Conservation (phyloP, 352 stramenopile species). For the Pythium diclinum region DNA sequence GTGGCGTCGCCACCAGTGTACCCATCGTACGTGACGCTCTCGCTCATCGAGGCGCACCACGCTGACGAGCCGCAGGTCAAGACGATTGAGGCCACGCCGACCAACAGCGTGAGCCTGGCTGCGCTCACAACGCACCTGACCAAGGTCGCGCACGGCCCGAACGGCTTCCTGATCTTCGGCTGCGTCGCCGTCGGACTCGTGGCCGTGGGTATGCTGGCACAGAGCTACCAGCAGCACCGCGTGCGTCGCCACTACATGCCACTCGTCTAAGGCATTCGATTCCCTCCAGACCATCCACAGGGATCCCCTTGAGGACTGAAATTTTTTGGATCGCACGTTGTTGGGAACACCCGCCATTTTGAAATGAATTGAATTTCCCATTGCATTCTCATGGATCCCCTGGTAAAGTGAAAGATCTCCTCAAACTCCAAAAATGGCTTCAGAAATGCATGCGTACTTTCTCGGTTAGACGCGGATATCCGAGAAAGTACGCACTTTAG, state of each 20-base stretch:
- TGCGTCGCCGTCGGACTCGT: constrained; percentile 35
- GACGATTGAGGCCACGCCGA: constrained; percentile 12
- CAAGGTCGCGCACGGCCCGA: constrained; percentile 27
- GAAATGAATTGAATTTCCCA: neutral
- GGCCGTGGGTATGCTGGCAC: constrained; percentile 38
- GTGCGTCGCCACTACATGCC: constrained; percentile 52
- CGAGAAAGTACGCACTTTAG: neutral
- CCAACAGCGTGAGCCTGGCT: constrained; percentile 4
- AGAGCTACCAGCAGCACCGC: constrained; percentile 42
- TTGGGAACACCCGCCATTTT: neutral
- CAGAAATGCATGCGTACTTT: neutral
- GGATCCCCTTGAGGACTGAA: neutral
- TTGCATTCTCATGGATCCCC: neutral
- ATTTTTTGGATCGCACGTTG: neutral
- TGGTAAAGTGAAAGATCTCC: too few species aligned
- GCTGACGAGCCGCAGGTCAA: constrained; percentile 38
- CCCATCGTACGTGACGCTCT: constrained; percentile 18
- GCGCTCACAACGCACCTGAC: constrained; percentile 14
- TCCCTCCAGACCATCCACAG: neutral
- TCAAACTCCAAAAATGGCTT: too few species aligned
- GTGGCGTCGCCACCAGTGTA: constrained; percentile 17
- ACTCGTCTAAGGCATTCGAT: constrained; percentile 32
- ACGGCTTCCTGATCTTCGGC: constrained; percentile 38
- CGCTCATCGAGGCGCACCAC: constrained; percentile 25
- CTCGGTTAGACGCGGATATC: neutral